Base-by-base conservation (phyloP, 176 grass and related monocot genomes). In the Oryza glaberrima region DNA sequence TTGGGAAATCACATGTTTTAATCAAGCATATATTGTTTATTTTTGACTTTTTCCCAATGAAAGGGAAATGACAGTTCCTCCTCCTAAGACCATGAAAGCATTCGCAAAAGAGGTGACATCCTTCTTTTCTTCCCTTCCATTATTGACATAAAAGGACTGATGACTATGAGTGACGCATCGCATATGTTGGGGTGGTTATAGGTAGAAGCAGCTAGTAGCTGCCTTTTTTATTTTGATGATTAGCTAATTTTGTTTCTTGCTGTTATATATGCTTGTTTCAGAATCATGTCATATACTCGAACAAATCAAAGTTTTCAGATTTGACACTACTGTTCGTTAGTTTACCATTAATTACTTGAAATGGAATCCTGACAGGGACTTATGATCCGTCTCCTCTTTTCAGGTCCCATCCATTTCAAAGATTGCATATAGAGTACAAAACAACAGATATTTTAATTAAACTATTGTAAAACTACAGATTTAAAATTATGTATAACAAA, bases 61-160 rank as follows among this genome's bases (percentile, higher is more conserved):
- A 70, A 85, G 83, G 67, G 83, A 86, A 68, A 72, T 73, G 73
- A 82, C 83, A 68, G 34, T 56, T 78, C 34, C 73, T 75, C 40
- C 48, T 72, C 67, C 46, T 60, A 81, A 70, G 20, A 36, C 20
- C 19, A 68, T 61, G 10, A 28, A 60, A n/a, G 54, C 54, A 77
- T 64, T 63, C 72, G 83, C 41, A 30, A 64, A 41, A 25, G 13
- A 58, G 78, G 46, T 75, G 72, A 54, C 32, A 73, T 78, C 20
- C 5, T 44, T 82, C 12, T 44, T 76, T 90, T 82, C 69, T 81
- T 69, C 56, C 60, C 78, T 82, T 25, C 67, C 35, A 82, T 90
- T 90, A 71, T 90, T 82, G 67, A 65, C 66, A n/a, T 67, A 77
- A 44, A 82, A 82, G n/a, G 65, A 85, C 43, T 2, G 44, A 34